Evolutionary conservation across 208 protist species (phyloP), one percentile per base, ranked within the genome.

Genomic region (Trypanosoma boissoni): DNA sequence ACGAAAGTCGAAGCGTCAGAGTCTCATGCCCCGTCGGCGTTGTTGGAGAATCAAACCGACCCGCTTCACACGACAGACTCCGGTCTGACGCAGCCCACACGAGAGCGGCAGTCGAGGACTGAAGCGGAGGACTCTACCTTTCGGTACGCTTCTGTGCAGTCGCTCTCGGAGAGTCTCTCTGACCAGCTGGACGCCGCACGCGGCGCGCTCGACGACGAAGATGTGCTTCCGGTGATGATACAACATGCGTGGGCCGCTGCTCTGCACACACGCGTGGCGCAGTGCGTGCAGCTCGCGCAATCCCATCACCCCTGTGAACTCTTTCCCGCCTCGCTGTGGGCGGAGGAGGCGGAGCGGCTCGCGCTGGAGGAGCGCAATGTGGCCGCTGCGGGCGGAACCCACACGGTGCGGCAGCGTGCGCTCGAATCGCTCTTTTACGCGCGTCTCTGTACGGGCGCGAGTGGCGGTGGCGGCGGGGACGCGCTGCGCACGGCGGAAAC

Each of bases 231-330:
- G 5, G 43, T 59, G 3, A 78, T 95, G 46, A 41, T 88, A 21
- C 83, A 83, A 39, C 70, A 81, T 52, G 62, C 83, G 9, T 95
- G 82, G 84, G 55, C 64, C 3, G 69, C 72, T 5, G 88, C 80
- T 18, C 72, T 95, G 65, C 84, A 90, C 72, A 77, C 88, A 52
- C 78, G 80, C 0, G 78, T 84, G 3, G 74, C 86, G 32, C 79
- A 92, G 59, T 92, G 84, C n/a, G n/a, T n/a, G n/a, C n/a, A n/a
- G n/a, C n/a, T n/a, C n/a, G n/a, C n/a, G n/a, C n/a, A n/a, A n/a
- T n/a, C n/a, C n/a, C n/a, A n/a, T n/a, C n/a, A n/a, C n/a, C n/a
- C n/a, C n/a, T n/a, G n/a, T n/a, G n/a, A n/a, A n/a, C n/a, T n/a
- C n/a, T n/a, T n/a, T n/a, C n/a, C n/a, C n/a, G 72, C 24, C 23